A percentile compares a stretch with the other conserved stretches of the same genome.
These are phyloP conservation scores for Talaromyces pinophilus DNA, from an alignment of 2,329 filamentous ascomycete genomes.

Conservation along the genomic window DNA sequence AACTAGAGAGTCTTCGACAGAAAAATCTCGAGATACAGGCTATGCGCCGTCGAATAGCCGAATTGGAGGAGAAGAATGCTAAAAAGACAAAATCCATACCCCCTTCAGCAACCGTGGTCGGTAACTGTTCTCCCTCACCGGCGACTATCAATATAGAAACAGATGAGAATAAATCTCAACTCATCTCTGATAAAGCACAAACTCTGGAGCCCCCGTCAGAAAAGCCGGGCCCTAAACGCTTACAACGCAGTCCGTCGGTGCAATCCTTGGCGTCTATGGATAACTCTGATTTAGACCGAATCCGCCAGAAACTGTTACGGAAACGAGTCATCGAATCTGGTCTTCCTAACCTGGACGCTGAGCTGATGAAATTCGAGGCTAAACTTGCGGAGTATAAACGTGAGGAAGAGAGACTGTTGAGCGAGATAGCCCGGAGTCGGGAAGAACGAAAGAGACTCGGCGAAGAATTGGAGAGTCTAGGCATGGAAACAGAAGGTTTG, in stretches of 20 bases:
- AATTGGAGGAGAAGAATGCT: constrained; percentile 42
- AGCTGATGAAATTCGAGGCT: constrained; percentile 42
- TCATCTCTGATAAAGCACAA: neutral
- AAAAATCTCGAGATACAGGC: constrained; percentile 53
- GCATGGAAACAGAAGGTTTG: constrained; percentile 51
- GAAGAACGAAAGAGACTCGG: constrained; percentile 47
- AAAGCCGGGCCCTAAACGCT: constrained; percentile 11
- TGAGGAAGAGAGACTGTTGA: constrained; percentile 44
- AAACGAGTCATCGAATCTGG: constrained; percentile 53
- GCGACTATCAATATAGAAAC: neutral
- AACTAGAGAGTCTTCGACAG: constrained; percentile 48
- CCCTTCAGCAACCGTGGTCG: constrained; percentile 20
- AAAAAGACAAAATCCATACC: constrained; percentile 44
- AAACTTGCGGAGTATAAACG: constrained; percentile 36
- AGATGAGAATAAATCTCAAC: constrained; percentile 14
- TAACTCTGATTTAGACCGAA: constrained; percentile 30
- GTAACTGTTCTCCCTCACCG: neutral
- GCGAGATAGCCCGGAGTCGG: constrained; percentile 50
- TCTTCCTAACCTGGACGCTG: constrained; percentile 49
- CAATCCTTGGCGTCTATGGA: constrained; percentile 29
- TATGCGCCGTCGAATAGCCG: constrained; percentile 53
- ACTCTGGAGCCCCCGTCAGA: neutral
- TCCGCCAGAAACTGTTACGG: constrained; percentile 44
- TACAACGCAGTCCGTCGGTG: constrained; percentile 26
- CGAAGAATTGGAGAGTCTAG: constrained; percentile 52